Evolutionary conservation across 2,329 filamentous ascomycete genomes (phyloP).

Genomic region (Colletotrichum truncatum): DNA sequence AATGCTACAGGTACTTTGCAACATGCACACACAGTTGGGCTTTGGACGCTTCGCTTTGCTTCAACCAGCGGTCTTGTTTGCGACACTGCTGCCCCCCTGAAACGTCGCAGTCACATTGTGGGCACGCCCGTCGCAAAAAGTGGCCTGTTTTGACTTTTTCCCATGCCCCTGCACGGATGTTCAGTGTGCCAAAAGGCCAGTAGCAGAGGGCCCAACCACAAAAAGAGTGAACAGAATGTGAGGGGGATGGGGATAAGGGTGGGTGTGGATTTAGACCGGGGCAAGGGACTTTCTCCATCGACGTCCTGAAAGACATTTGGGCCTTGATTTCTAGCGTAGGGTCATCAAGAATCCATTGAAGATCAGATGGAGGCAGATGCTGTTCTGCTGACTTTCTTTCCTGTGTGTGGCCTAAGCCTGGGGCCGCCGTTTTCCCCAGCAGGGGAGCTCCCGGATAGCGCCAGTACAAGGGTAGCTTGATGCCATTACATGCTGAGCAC

Average conservation of each 20-base stretch:
- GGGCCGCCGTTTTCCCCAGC: background rate
- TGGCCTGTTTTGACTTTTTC: constrained; percentile 19
- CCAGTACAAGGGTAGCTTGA: constrained; percentile 3
- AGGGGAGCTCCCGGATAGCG: background rate
- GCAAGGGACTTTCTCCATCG: background rate
- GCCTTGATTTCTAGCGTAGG: background rate
- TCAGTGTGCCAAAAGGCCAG: background rate
- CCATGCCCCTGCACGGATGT: constrained; percentile 7
- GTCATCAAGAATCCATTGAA: background rate
- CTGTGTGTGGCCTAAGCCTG: background rate
- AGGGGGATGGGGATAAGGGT: background rate
- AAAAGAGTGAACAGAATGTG: background rate
- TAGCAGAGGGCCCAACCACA: background rate
- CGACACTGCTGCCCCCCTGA: constrained; percentile 24
- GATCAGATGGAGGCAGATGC: constrained; percentile 5
- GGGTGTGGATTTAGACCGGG: background rate
- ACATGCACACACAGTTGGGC: background rate
- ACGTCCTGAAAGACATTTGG: background rate
- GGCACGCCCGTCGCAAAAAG: constrained; percentile 12
- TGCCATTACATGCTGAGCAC: constrained; percentile 16
- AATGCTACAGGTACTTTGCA: no score
- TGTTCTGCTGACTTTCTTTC: background rate
- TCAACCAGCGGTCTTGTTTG: constrained; percentile 15
- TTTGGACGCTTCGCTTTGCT: background rate
- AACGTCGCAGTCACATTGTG: constrained; percentile 15